Base-by-base conservation (phyloP, 176 grass and related monocot species). In the Musa beccarii region DNA sequence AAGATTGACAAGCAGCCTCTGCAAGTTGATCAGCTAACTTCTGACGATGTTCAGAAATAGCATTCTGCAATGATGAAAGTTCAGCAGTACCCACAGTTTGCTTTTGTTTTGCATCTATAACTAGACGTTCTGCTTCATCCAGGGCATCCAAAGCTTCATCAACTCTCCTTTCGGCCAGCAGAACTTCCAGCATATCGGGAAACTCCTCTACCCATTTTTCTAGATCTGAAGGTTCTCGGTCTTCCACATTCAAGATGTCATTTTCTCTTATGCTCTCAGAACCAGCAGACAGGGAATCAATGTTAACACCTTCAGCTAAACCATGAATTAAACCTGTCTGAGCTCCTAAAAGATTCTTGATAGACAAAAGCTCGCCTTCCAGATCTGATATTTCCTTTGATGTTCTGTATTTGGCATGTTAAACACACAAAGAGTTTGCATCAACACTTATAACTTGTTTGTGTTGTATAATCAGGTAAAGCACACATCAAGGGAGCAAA, bases 321-420 rank as follows among this genome's bases (percentile, higher is more conserved):
- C 89, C 85, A 14, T 92, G 89, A 77, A 96, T 86, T 77, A 96
- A 75, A 81, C 83, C 87, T 73, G 89, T 88, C 76, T 96, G 93
- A 29, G 87, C 79, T 69, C 89, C 90, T 22, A 96, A 84, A 24
- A 96, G 82, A 84, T 96, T 96, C 79, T 88, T 85, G 51, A 96
- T 96, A 14, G 93, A 96, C 34, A 96, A 80, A 51, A 96, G 89
- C 74, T 96, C 93, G 17, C 93, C 87, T 87, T 96, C 93, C n/a
- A 96, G 89, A 70, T 96, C 93, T 28, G 93, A 96, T 85, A 96
- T 96, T 81, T 96, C 93, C 82, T 89, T 92, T 11, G 93, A 96
- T 75, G 93, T 96, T 85, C 93, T 96, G 85, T 77, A 74, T 63
- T 76, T 49, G 24, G 49, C 6, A 69, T 50, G 21, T 17, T 69